These are phyloP conservation scores for Paxillus ammoniavirescens DNA, from an alignment of 768 basidiomycete genomes.

Conservation along the genomic window DNA sequence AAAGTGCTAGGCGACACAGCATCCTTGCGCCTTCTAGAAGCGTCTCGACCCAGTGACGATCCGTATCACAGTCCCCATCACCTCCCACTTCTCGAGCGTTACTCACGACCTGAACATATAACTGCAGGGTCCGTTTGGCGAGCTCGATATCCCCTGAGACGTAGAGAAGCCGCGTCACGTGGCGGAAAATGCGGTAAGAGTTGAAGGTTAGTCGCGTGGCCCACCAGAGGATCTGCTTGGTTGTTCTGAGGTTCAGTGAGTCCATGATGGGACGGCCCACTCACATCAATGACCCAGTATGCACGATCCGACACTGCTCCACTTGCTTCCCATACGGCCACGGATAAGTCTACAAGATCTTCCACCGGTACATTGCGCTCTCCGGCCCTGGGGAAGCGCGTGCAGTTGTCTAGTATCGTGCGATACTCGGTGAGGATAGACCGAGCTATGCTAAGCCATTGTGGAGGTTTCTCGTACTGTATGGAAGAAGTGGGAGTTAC, in stretches of 20 bases:
- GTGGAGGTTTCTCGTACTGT: slow-evolving; percentile 34
- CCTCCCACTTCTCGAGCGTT: slow-evolving; percentile 67
- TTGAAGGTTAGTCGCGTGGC: slow-evolving; percentile 93
- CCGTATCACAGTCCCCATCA: slow-evolving; percentile 55
- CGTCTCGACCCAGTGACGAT: slow-evolving; percentile 73
- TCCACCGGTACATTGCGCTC: slow-evolving; percentile 76
- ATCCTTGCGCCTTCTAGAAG: slow-evolving; percentile 76
- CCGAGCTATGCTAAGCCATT: slow-evolving; percentile 66
- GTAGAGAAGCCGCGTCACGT: slow-evolving; percentile 75
- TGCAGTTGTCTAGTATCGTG: slow-evolving; percentile 62
- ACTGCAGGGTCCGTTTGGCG: slow-evolving; percentile 69
- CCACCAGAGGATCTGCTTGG: slow-evolving; percentile 84
- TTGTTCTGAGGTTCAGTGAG: background rate
- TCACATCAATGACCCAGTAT: slow-evolving; percentile 80
- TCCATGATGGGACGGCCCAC: slow-evolving; percentile 27
- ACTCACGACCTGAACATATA: slow-evolving; percentile 83
- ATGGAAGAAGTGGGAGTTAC: slow-evolving; percentile 11
- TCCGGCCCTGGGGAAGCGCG: slow-evolving; percentile 79
- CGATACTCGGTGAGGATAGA: slow-evolving; percentile 72
- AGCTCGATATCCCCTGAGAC: slow-evolving; percentile 58
- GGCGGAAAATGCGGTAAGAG: slow-evolving; percentile 79
- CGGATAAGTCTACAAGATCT: slow-evolving; percentile 77
- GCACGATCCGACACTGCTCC: slow-evolving; percentile 61
- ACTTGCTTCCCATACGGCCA: slow-evolving; percentile 78
- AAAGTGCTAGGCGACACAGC: slow-evolving; percentile 56